A percentile compares a stretch with the other conserved stretches of the same genome.
Evolutionary conservation across 108 stramenopile species (phyloP).

Genomic region (Stephanodiscus triporus): DNA sequence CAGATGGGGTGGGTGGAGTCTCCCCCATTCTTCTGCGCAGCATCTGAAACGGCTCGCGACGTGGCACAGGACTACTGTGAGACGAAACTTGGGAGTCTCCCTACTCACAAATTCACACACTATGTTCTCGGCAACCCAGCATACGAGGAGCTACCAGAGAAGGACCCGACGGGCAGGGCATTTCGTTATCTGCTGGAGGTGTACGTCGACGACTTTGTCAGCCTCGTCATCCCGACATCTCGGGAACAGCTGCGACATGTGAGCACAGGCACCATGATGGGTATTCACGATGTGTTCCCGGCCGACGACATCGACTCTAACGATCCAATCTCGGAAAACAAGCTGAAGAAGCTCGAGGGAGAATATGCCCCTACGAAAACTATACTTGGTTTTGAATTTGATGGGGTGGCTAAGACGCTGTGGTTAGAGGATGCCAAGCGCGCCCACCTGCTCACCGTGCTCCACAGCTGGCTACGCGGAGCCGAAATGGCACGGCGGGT

Average conservation of each 20-base stretch:
- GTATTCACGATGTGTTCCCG: constrained; percentile 30
- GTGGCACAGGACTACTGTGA: constrained; percentile 29
- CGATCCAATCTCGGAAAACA: constrained; percentile 54
- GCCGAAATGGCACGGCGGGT: background rate
- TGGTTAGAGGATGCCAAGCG: too few species aligned
- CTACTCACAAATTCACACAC: constrained; percentile 13
- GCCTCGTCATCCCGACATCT: background rate
- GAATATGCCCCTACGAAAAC: too few species aligned
- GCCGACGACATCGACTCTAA: background rate
- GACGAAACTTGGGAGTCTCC: constrained; percentile 2
- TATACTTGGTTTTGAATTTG: too few species aligned
- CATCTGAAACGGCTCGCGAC: constrained; percentile 49
- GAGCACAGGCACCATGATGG: constrained; percentile 10
- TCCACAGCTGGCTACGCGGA: background rate
- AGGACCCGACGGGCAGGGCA: background rate
- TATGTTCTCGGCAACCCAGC: background rate
- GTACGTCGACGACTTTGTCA: constrained; percentile 36
- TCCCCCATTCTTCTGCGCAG: constrained; percentile 50
- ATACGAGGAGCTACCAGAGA: too few species aligned
- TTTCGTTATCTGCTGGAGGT: constrained; percentile 15
- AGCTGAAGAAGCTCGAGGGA: constrained; percentile 40
- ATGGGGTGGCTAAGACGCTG: too few species aligned
- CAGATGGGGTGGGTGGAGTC: constrained; percentile 52
- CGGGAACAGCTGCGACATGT: constrained; percentile 20
- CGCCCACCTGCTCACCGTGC: constrained; percentile 8